Conservation (phyloP, 139 green algal species). For the Nannochloris sp. region DNA sequence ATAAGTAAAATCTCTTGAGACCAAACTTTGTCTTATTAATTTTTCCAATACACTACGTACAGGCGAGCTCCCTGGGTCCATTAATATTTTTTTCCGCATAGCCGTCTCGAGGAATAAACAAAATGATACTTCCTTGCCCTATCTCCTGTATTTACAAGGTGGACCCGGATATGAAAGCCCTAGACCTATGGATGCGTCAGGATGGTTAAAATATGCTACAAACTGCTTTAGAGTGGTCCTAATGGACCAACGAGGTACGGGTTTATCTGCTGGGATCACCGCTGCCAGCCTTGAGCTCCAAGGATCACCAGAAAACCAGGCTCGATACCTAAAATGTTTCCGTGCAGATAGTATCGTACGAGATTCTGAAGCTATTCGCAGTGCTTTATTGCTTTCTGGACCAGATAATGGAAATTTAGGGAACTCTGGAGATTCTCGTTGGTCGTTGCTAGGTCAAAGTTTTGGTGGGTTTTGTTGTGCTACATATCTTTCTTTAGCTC, state of each 20-base stretch:
- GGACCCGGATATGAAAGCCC: constrained; percentile 80
- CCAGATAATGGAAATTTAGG: too few relatives aligned
- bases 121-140: constrained; percentile 37
- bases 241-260: constrained; percentile 83
- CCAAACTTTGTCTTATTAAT: too few relatives aligned
- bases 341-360: constrained; percentile 86
- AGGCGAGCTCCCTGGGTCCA: constrained; percentile 24
- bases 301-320: constrained; percentile 59
- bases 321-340: constrained; percentile 61
- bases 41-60: too few relatives aligned
- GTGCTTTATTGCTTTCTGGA: constrained; percentile 44
- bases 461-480: constrained; percentile 93
- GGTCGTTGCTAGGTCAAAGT: constrained; percentile 84
- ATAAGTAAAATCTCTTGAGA: too few relatives aligned
- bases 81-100: constrained; percentile 75
- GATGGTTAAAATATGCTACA: constrained; percentile 73
- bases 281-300: constrained; percentile 37
- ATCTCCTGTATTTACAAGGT: constrained; percentile 76
- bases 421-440: constrained; percentile 59
- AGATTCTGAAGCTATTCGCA: constrained; percentile 78
- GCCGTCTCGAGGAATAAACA: constrained; percentile 44
- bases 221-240: constrained; percentile 72
- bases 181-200: constrained; percentile 51
- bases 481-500: constrained; percentile 76
- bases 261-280: constrained; percentile 58